Base-by-base conservation (phyloP, 768 basidiomycete genomes). In the Suillus subaureus region DNA sequence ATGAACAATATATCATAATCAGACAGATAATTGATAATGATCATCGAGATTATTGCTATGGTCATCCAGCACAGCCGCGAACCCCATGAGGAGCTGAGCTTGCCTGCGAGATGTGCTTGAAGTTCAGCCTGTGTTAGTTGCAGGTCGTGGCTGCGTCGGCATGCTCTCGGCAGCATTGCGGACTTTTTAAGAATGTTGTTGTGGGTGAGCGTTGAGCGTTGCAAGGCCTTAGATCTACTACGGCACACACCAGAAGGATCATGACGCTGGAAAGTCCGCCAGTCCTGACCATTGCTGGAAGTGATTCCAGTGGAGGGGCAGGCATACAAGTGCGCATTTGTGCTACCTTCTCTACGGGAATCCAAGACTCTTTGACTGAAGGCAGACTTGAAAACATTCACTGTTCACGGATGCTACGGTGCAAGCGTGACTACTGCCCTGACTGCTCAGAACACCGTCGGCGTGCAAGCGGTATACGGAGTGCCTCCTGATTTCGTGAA, bases 321-420 rank as follows among this genome's bases (percentile, higher is more conserved):
- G 96, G 95, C 0, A 94, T 97, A 31, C 95, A 96, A 81, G 93
- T 90, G 67, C 68, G 78, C 51, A 37, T 49, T 18, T 62, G 18
- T 42, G 18, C 39, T 57, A 58, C 23, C 56, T n/a, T 56, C 31
- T 18, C 49, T 49, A 47, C 12, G 23, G 33, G 42, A 23, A 28
- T 51, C 8, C 42, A 60, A 31, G 43, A 61, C 54, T 42, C 45
- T 13, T 39, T 57, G 64, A 40, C 21, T 31, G 6, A 69, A 95
- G 90, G 95, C 93, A 11, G 96, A 97, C 75, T 80, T 97, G 35
- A 94, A 91, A 76, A 90, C 94, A 1, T 91, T 95, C 69, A 87
- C 92, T 6, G 89, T 92, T 0, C 84, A 89, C 35, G 83, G 82
- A 35, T 92, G 91, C 71, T 96, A 93, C 71, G 95, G 93, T 16